phyloP scores from a whole-genome alignment of 257 asterid genomes.

The Solanum tarijense region DNA sequence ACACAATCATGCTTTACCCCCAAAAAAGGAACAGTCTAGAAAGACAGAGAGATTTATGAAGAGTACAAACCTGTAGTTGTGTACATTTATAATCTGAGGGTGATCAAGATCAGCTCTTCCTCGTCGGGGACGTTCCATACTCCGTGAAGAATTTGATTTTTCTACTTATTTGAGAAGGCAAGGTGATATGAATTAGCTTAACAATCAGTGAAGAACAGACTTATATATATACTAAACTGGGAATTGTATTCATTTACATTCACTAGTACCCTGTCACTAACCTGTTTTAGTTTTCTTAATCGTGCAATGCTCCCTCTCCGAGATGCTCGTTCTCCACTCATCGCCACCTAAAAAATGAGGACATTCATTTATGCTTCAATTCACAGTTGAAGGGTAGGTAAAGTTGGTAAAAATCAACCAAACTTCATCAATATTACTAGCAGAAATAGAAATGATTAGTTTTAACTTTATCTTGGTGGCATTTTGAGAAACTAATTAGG shows the following conservation, averaged over 20 bases:
- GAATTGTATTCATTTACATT: neutral
- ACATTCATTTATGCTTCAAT: constrained; percentile 10
- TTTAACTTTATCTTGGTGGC: neutral
- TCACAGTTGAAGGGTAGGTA: constrained; percentile 2
- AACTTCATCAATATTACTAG: neutral
- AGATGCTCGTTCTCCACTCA: constrained; percentile 78
- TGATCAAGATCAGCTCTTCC: constrained; percentile 82
- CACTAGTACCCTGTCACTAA: constrained; percentile 13
- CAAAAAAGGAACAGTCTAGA: neutral
- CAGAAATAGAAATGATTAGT: neutral
- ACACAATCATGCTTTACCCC: neutral
- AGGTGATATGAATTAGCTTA: neutral
- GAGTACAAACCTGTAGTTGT: constrained; percentile 42
- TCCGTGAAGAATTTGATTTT: constrained; percentile 36
- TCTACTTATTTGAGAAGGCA: constrained; percentile 32
- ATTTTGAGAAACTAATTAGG: neutral
- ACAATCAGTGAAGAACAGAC: neutral
- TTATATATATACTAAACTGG: neutral
- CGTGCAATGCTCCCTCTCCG: constrained; percentile 73
- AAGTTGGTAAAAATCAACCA: neutral
- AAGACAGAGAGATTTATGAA: neutral
- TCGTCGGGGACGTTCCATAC: constrained; percentile 51
- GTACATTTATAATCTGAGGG: constrained; percentile 89
- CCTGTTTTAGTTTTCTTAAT: constrained; percentile 79
- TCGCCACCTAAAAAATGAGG: constrained; percentile 43